Conservation (phyloP, 2,329 filamentous ascomycete species). For the Drechmeria coniospora region DNA sequence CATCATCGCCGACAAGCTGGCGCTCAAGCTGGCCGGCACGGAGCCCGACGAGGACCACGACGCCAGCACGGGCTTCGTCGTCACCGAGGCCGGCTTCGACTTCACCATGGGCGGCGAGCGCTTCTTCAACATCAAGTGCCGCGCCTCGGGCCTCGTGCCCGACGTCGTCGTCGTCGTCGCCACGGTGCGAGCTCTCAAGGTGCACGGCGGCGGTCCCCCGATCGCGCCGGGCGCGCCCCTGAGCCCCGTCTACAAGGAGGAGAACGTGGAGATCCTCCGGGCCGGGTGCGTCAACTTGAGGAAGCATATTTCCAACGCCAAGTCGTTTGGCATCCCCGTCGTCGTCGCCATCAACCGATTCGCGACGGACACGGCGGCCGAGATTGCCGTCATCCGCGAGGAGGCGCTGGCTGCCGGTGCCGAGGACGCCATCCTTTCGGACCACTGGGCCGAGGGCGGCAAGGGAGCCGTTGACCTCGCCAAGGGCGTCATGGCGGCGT, state of each 20-base stretch:
- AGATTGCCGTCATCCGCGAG: conserved; percentile 77
- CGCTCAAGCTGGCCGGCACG: conserved; percentile 87
- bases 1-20: conserved; percentile 86
- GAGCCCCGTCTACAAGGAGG: conserved; percentile 76
- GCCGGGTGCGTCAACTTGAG: conserved; percentile 84
- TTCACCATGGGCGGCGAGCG: conserved; percentile 99
- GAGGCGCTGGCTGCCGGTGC: conserved; percentile 85
- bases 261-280: conserved; percentile 84
- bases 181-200: conserved; percentile 89
- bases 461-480: conserved; percentile 81
- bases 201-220: conserved; percentile 90
- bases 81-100: conserved; percentile 96
- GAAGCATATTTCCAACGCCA: conserved; percentile 90
- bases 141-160: conserved; percentile 78
- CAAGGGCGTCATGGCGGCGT: conserved; percentile 69
- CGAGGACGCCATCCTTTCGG: conserved; percentile 81
- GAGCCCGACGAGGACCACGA: conserved; percentile 78
- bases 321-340: conserved; percentile 77
- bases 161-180: conserved; percentile 92
- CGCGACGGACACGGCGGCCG: conserved; percentile 81
- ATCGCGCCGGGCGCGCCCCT: conserved; percentile 77
- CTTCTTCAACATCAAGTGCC: conserved; percentile 99
- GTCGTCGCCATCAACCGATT: conserved; percentile 97
- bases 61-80: conserved; percentile 76
- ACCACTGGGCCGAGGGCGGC: conserved; percentile 95